Evolutionary conservation across 768 basidiomycete genomes (phyloP), one percentile per base, ranked within the genome.

Genomic region (Suillus clintonianus): DNA sequence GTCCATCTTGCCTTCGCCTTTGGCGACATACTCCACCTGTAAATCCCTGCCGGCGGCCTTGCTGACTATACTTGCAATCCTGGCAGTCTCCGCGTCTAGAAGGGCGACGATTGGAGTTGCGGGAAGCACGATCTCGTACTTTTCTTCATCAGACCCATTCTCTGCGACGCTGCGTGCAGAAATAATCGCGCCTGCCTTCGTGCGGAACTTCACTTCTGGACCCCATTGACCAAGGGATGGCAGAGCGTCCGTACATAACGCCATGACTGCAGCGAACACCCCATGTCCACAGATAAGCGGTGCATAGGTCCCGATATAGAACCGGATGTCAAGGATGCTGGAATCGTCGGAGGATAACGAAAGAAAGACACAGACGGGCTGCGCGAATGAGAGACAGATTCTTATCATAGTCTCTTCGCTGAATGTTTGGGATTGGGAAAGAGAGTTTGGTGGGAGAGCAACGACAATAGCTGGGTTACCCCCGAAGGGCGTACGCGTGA

Each of bases 401-500:
- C 71, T 69, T 63, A 37, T 50, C 60, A 64, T 63, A n/a, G 60
- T 66, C 14, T n/a, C 47, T 27, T 48, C 47, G 47, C 24, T 48
- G 36, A 37, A 53, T 55, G 41, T 62, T 58, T 27, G 57, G 37
- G 41, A 41, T 27, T 47, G 30, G 42, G 61, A 36, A 47, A 45
- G 47, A 62, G 60, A 42, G 11, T 41, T 61, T 19, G 63, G 51
- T 8, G 68, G 64, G 22, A 67, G 55, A 58, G 82, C 76, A 58
- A 81, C 70, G 45, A 83, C 70, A 7, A 73, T 76, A 4, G 83
- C 82, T 0, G 83, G 82, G 65, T 84, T 85, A 2, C 84, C 82
- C 14, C 74, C 72, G 69, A 81, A 74, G 60, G 80, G 61, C 64
- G 77, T 64, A 62, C 71, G 69, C 64, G 85, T 66, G 72, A 84